Evolutionary conservation across 352 stramenopile species (phyloP).

Genomic region (Phytophthora sp.): DNA sequence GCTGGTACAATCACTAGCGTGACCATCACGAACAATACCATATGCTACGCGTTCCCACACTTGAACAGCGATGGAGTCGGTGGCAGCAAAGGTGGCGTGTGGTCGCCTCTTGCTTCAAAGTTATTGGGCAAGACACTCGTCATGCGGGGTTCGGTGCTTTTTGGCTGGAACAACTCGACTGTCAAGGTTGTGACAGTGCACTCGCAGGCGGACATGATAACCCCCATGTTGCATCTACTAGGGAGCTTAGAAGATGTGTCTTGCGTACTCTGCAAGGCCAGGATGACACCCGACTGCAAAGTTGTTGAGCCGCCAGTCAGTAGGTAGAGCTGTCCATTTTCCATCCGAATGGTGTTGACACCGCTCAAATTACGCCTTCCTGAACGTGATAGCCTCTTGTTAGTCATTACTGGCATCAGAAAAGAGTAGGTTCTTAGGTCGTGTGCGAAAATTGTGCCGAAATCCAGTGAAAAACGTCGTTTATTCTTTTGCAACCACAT

Average conservation of each 20-base stretch:
- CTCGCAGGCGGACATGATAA: neutral
- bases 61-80: constrained; percentile 13
- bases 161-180: neutral
- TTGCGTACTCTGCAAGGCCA: neutral
- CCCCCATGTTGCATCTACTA: neutral
- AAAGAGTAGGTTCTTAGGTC: too few relatives aligned
- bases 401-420: too few relatives aligned
- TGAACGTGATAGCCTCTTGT: too few relatives aligned
- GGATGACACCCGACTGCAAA: neutral
- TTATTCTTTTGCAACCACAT: too few relatives aligned
- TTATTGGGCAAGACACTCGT: neutral
- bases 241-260: constrained; percentile 2
- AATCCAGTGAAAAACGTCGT: too few relatives aligned
- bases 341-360: too few relatives aligned
- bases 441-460: too few relatives aligned
- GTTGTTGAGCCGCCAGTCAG: too few relatives aligned
- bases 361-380: too few relatives aligned
- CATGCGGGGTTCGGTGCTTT: neutral
- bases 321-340: too few relatives aligned
- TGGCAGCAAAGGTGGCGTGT: constrained; percentile 2
- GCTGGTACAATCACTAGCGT: neutral
- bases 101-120: constrained; percentile 2
- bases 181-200: neutral
- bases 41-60: constrained; percentile 3
- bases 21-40: constrained; percentile 5